Percentiles rank a stretch among this genome's conserved stretches.
phyloP scores from a whole-genome alignment of 345 rosid genomes.

The Hibiscus mutabilis region DNA sequence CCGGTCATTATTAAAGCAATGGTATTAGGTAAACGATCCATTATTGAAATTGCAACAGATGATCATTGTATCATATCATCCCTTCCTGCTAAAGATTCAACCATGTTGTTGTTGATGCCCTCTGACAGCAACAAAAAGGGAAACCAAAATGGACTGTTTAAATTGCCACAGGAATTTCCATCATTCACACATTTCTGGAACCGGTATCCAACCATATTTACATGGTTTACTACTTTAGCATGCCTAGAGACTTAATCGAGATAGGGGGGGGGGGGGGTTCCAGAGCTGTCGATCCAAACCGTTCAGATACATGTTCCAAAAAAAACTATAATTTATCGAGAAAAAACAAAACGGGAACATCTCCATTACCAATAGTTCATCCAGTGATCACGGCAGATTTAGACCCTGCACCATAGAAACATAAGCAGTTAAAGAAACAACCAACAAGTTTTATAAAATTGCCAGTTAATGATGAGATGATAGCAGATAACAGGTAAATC shows the following conservation, averaged over 20 bases:
- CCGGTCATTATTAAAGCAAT: background rate
- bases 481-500: background rate
- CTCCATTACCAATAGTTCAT: background rate
- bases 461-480: background rate
- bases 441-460: background rate
- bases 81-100: no score
- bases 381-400: background rate
- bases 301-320: background rate
- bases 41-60: no score
- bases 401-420: conserved; percentile 7
- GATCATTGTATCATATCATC: no score
- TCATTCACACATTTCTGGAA: no score
- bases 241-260: no score
- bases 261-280: no score
- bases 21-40: background rate
- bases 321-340: background rate
- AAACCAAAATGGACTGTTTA: no score
- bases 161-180: no score
- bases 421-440: background rate
- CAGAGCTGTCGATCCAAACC: background rate
- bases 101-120: no score
- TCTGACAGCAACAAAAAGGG: no score
- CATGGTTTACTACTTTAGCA: no score
- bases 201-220: no score
- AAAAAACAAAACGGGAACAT: background rate